phyloP scores from a whole-genome alignment of 257 asterid genomes.

The Ligustrum vulgare region DNA sequence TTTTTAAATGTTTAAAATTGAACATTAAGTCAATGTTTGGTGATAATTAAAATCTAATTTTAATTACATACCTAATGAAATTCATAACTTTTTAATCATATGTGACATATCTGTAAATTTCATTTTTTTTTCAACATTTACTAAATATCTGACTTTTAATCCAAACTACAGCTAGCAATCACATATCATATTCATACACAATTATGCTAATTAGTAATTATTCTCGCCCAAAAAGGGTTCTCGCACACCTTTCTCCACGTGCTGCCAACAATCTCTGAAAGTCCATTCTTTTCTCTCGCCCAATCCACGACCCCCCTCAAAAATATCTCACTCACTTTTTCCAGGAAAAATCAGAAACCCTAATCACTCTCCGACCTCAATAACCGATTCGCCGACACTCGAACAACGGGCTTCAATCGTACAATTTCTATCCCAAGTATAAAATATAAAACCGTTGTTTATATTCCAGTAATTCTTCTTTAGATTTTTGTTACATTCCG shows the following conservation, averaged over 20 bases:
- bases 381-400: neutral
- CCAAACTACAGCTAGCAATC: no score
- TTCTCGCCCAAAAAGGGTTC: neutral
- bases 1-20: no score
- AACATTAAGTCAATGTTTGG: no score
- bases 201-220: no score
- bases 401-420: neutral
- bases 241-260: neutral
- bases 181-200: no score
- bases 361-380: neutral
- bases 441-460: neutral
- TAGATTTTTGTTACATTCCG: neutral
- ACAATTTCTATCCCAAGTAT: neutral
- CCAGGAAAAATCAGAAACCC: neutral
- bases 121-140: no score
- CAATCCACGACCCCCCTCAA: neutral
- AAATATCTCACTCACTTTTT: neutral
- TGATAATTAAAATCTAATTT: no score
- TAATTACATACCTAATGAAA: no score
- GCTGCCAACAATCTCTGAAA: neutral
- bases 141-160: no score
- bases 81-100: no score
- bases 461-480: no score
- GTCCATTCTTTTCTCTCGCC: neutral
- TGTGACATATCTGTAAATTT: no score